Evolutionary conservation across 2,329 filamentous ascomycete species (phyloP).

Genomic region (Ilyonectria mors-panacis): DNA sequence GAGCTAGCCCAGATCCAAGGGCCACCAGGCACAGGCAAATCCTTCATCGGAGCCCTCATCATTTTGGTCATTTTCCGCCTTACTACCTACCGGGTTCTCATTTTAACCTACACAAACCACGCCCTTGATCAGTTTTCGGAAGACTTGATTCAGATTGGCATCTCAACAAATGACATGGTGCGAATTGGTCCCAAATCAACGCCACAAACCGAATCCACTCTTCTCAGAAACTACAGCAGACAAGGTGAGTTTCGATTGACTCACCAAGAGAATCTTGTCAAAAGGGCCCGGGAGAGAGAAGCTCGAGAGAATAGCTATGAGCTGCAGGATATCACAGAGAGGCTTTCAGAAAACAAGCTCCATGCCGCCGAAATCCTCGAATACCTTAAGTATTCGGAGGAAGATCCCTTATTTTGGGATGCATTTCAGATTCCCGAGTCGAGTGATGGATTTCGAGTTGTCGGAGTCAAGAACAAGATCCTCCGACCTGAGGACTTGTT

Average conservation of each 20-base stretch:
- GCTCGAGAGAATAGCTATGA: constrained; percentile 30
- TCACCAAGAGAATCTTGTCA: constrained; percentile 46
- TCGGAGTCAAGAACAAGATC: constrained; percentile 62
- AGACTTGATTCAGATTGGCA: constrained; percentile 73
- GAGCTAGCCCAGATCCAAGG: constrained; percentile 77
- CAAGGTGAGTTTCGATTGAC: constrained; percentile 51
- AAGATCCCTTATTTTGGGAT: constrained; percentile 66
- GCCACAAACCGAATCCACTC: constrained; percentile 61
- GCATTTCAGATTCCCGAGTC: constrained; percentile 68
- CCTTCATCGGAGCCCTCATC: constrained; percentile 77
- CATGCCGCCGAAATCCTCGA: constrained; percentile 53
- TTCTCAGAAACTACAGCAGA: constrained; percentile 58
- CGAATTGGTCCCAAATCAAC: constrained; percentile 75
- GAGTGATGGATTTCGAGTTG: constrained; percentile 60
- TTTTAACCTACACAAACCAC: constrained; percentile 79
- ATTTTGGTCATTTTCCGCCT: constrained; percentile 68
- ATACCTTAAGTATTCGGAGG: constrained; percentile 66
- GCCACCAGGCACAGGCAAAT: constrained; percentile 84
- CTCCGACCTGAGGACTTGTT: constrained; percentile 51
- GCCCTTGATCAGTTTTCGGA: constrained; percentile 76
- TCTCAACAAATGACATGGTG: constrained; percentile 65
- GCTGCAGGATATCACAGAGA: constrained; percentile 43
- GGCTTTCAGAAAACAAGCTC: constrained; percentile 26
- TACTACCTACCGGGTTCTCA: constrained; percentile 68
- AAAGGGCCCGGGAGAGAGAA: constrained; percentile 56